Base-by-base conservation (phyloP, 2,329 filamentous ascomycete species). In the Fusarium sp. region DNA sequence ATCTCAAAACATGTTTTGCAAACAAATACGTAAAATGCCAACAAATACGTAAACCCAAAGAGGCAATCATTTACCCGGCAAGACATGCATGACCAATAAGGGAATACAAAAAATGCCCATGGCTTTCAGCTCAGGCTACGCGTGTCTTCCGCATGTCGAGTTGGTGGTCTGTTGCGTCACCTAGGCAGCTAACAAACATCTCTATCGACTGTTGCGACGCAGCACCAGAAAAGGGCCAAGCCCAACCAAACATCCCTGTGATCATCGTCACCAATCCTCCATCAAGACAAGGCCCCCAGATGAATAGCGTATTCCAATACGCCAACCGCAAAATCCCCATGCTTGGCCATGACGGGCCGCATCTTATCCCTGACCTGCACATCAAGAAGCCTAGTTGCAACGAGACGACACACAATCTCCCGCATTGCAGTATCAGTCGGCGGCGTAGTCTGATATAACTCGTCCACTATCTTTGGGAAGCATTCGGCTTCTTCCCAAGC, bases 361-460 rank as follows among this genome's bases (percentile, higher is more conserved):
- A 68, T 55, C 40, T 50, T 59, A 0, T 62, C 26, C 17, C 66
- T 57, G 7, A 55, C 47, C 2, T 19, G n/a, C 6, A 33, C 22
- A 1, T 51, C 31, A 14, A n/a, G 17, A 3, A 71, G 52, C 17
- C 17, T 26, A 1, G 6, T 39, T 0, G 31, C 66, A 2, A 72
- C 68, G 22, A 72, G 68, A 1, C 62, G 55, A 40, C 66, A 71
- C 1, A 65, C 53, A 45, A 63, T 61, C 3, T 72, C 57, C 1
- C 55, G 50, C 57, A 72, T 56, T 1, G 42, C 54, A 6, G 26
- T 58, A 7, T 70, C 66, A 0, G 31, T 38, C 0, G 56, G 31
- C 1, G 55, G 36, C 3, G 57, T 67, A 17, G 31, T 54, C 21
- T 53, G 10, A 34, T 67, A 71, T 14, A 70, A 9, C 24, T 71